These are phyloP conservation scores for Sphaerosporella brunnea DNA, from an alignment of 495 filamentous ascomycete species.

Conservation along the genomic window DNA sequence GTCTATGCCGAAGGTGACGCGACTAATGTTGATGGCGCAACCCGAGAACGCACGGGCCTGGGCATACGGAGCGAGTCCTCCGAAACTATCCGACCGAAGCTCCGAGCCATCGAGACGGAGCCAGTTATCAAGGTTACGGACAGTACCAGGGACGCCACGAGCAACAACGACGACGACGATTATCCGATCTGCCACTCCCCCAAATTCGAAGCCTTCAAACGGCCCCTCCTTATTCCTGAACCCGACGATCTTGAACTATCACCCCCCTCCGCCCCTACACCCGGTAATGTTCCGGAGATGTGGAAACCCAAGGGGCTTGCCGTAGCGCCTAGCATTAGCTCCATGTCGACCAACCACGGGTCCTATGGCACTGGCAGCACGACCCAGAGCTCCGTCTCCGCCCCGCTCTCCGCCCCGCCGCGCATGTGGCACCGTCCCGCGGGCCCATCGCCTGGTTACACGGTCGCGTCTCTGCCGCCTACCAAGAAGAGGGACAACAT, in stretches of 20 bases:
- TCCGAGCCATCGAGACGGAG: conserved; percentile 21
- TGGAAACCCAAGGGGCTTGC: conserved; percentile 1
- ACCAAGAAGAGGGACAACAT: conserved; percentile 15
- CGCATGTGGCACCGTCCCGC: conserved; percentile 12
- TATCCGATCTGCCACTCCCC: conserved; percentile 26
- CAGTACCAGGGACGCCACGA: neutral
- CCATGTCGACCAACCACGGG: neutral
- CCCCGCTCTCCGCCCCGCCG: neutral
- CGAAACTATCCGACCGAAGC: conserved; percentile 24
- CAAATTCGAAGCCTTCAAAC: conserved; percentile 16
- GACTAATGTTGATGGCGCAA: neutral
- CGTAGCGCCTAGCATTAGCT: neutral
- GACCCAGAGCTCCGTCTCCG: neutral
- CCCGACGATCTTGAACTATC: neutral
- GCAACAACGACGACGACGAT: conserved; percentile 10
- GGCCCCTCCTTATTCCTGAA: neutral
- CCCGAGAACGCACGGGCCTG: neutral
- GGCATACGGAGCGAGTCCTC: conserved; percentile 18
- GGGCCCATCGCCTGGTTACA: conserved; percentile 23
- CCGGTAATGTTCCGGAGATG: conserved; percentile 1
- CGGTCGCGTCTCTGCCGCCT: conserved; percentile 24
- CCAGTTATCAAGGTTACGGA: conserved; percentile 2
- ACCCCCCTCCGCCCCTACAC: too few relatives aligned
- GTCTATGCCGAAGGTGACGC: conserved; percentile 5
- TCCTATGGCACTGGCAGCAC: neutral